These are phyloP conservation scores for Beta macrorhiza DNA, from an alignment of 179 eudicot genomes.

Conservation along the genomic window DNA sequence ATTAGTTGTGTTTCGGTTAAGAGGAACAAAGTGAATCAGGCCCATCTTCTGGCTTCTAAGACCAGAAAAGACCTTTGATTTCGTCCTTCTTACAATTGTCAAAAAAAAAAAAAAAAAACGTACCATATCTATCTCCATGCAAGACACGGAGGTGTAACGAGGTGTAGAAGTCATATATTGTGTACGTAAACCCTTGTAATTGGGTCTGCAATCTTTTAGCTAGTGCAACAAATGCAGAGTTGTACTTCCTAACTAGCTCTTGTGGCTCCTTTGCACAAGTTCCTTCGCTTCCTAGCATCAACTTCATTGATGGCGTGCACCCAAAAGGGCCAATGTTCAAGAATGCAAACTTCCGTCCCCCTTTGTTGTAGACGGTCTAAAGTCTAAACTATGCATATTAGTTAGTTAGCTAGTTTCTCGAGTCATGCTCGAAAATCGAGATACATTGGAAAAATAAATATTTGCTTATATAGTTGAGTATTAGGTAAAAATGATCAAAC, in stretches of 20 bases:
- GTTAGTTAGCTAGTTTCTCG: background rate
- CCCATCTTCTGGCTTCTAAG: too few species aligned
- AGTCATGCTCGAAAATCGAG: too few species aligned
- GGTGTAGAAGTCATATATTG: conserved; percentile 37
- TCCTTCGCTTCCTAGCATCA: conserved; percentile 4
- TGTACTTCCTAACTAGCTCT: conserved; percentile 35
- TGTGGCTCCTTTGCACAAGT: conserved; percentile 13
- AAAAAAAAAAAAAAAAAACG: background rate
- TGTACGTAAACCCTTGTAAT: conserved; percentile 48
- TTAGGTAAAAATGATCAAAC: too few species aligned
- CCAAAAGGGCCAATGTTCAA: conserved; percentile 5
- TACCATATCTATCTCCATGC: conserved; percentile 27
- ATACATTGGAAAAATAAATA: too few species aligned
- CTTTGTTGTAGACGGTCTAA: conserved; percentile 15
- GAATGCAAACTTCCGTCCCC: conserved; percentile 28
- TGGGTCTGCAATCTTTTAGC: conserved; percentile 18
- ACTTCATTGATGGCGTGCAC: conserved; percentile 20
- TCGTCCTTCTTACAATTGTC: too few species aligned
- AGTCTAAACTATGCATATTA: background rate
- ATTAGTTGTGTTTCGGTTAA: too few species aligned
- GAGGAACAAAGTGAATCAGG: too few species aligned
- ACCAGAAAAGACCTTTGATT: too few species aligned
- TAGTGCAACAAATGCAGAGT: conserved; percentile 32
- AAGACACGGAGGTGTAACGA: conserved; percentile 22
- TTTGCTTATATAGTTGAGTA: too few species aligned